Base-by-base conservation (phyloP, 2,329 filamentous ascomycete genomes). In the Metarhizium sp. region DNA sequence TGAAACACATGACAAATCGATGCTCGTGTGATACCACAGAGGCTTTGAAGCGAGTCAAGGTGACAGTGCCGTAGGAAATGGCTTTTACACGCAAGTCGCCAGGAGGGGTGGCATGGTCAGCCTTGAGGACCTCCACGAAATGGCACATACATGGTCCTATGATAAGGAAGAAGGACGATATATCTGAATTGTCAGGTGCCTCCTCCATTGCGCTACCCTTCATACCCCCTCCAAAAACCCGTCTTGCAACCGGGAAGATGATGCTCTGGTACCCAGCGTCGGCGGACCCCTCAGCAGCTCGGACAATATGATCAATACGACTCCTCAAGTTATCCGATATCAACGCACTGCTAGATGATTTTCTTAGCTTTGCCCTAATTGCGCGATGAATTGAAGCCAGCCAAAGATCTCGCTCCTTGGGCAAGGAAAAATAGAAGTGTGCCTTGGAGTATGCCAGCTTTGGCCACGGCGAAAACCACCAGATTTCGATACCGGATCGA, bases 1-100 rank as follows among this genome's bases (percentile, higher is more conserved):
- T 76, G 62, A 82, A 82, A 32, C 73, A 71, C 60, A 83, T 72
- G 40, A 76, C 73, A 60, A 83, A 82, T 16, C 79, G 71, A 64
- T 83, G 79, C 60, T 82, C 78, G 56, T 79, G 75, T 2, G 73
- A 71, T 2, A 69, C 67, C 60, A 78, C 76, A 36, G 78, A 78
- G 1, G 78, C 77, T 53, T 72, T 73, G 58, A 82, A 76, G 16
- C 71, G 71, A 55, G 78, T 76, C 54, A 83, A 67, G 0, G 75
- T 79, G 6, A 81, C 75, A 30, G 81, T 68, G 1, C 80, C 80
- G 57, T 78, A 81, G 1, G 72, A 72, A 51, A 73, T 71, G n/a
- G 76, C 72, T 57, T 71, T 77, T 36, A 77, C 69, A 6, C 75
- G 73, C n/a, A 78, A 68, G n/a, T 79, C 75, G 4, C 73, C 70